phyloP scores from a whole-genome alignment of 106 monocot species.

The Vanilla planifolia region DNA sequence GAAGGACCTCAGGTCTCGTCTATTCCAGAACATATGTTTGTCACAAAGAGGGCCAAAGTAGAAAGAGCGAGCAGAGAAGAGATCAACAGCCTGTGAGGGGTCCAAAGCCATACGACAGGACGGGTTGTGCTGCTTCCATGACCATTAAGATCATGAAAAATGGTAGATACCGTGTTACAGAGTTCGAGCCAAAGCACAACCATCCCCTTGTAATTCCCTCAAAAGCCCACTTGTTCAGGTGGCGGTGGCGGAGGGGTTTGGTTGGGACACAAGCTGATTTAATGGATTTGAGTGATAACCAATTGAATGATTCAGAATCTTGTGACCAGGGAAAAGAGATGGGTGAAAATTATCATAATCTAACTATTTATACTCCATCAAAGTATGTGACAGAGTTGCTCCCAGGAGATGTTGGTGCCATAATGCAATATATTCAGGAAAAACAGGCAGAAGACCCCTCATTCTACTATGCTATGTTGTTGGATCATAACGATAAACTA shows the following conservation, averaged over 20 bases:
- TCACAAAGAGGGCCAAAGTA: slow-evolving; percentile 20
- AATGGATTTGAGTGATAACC: neutral
- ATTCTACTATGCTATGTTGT: slow-evolving; percentile 20
- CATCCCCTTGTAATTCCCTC: slow-evolving; percentile 16
- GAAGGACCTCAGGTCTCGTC: slow-evolving; percentile 23
- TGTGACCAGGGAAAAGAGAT: neutral
- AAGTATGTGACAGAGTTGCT: slow-evolving; percentile 7
- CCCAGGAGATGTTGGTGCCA: slow-evolving; percentile 23
- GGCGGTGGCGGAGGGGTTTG: neutral
- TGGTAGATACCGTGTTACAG: slow-evolving; percentile 23
- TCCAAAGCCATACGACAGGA: slow-evolving; percentile 16
- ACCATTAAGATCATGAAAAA: slow-evolving; percentile 22
- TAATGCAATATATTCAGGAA: slow-evolving; percentile 28
- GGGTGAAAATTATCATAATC: neutral
- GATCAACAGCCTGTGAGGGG: slow-evolving; percentile 9
- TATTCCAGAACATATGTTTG: slow-evolving; percentile 29
- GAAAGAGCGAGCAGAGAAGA: slow-evolving; percentile 10
- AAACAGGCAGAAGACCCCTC: slow-evolving; percentile 19
- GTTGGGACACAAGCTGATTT: slow-evolving; percentile 4
- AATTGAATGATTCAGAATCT: neutral
- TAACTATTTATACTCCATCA: neutral
- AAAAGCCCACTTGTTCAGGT: slow-evolving; percentile 16
- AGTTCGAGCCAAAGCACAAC: slow-evolving; percentile 22
- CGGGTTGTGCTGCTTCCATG: slow-evolving; percentile 21
- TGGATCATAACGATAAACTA: slow-evolving; percentile 19